Base-by-base conservation (phyloP, 2,329 filamentous ascomycete genomes). In the Monosporascus sp. region DNA sequence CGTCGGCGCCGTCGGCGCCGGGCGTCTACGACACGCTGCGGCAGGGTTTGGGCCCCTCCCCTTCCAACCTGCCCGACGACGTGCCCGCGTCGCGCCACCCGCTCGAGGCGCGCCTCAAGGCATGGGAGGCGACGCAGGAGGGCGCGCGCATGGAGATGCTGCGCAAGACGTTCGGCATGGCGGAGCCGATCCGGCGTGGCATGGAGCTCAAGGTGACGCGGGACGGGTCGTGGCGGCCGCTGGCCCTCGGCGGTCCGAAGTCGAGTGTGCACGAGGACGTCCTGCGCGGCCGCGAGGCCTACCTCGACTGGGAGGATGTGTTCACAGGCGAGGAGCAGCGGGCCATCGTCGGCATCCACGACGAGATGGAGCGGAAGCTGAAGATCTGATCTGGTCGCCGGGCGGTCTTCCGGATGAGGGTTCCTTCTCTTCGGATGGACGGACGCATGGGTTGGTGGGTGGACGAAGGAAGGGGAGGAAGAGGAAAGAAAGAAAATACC, bases 11-110 rank as follows among this genome's bases (percentile, higher is more conserved):
- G 63, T 97, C 93, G 1, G 93, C 91, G 17, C 92, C 92, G 0
- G 93, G 93, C 63, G 80, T 97, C 59, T 92, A 95, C 80, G 94
- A 97, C 78, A 92, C 89, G 19, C 88, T 99, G 63, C 92, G 94
- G 67, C 79, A 86, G 58, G 91, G 92, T 73, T 81, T 96, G 60
- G 84, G 85, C 63, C 85, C 84, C n/a, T 77, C 77, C 49, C 71
- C 81, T 52, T 63, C 72, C 60, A 5, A 26, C 53, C 7, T 16
- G 56, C 8, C 40, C 35, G 17, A 55, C 63, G 59, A 66, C 64
- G 62, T 68, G 48, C 78, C 87, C n/a, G 75, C 82, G 58, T 89
- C 85, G 44, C 75, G 87, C 3, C 94, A 99, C 78, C 94, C 94
- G 0, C 89, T 99, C 65, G 94, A 97, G 76, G 79, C 89, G 51